These are phyloP conservation scores for Xylaria sp. DNA, from an alignment of 2,329 filamentous ascomycete species.

Conservation along the genomic window DNA sequence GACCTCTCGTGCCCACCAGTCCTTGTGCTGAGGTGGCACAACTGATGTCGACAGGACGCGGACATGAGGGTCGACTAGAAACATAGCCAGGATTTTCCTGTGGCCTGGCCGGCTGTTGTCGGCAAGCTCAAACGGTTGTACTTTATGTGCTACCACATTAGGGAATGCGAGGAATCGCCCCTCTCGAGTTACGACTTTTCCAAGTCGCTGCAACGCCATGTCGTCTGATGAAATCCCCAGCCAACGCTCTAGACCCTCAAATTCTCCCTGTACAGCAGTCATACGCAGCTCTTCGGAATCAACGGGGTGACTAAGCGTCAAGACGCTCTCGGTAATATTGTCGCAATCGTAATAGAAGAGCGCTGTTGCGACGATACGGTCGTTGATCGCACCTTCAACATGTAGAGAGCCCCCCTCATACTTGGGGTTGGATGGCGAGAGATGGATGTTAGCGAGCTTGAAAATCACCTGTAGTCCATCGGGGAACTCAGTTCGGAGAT, in stretches of 20 bases:
- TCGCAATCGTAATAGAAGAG: constrained; percentile 71
- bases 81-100: constrained; percentile 67
- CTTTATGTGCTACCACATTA: constrained; percentile 63
- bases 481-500: constrained; percentile 48
- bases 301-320: constrained; percentile 62
- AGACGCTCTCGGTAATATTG: constrained; percentile 65
- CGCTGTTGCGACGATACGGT: constrained; percentile 71
- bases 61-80: constrained; percentile 66
- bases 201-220: constrained; percentile 57
- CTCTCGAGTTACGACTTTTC: constrained; percentile 58
- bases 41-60: constrained; percentile 60
- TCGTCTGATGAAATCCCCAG: constrained; percentile 53
- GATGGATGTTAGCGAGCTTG: constrained; percentile 70
- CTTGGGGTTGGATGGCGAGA: constrained; percentile 66
- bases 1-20: constrained; percentile 50
- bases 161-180: constrained; percentile 67
- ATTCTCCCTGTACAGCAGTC: constrained; percentile 49
- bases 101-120: constrained; percentile 65
- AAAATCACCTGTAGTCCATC: constrained; percentile 68
- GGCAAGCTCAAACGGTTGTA: constrained; percentile 60
- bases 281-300: constrained; percentile 47
- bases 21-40: constrained; percentile 54
- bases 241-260: constrained; percentile 49
- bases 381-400: constrained; percentile 67
- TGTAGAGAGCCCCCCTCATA: constrained; percentile 68